Conservation (phyloP, 192 early-diverging fungal genomes). For the Coemansia umbellata region DNA sequence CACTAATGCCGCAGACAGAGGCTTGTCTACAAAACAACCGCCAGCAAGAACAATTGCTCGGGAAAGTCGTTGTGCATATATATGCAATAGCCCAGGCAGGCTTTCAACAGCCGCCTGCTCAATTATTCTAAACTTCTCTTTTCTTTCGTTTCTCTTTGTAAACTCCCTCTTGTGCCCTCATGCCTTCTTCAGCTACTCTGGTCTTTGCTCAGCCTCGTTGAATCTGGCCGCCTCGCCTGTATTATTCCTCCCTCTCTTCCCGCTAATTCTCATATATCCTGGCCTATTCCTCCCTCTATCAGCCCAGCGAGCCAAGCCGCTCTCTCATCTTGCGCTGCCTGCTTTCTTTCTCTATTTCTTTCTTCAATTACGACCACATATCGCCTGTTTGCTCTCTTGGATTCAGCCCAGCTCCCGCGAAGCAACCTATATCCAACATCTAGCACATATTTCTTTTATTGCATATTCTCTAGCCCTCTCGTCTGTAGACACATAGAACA, state of each 20-base stretch:
- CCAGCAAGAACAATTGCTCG: background rate
- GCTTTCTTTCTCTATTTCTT: background rate
- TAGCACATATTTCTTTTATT: no score
- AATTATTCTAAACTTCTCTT: background rate
- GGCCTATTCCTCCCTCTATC: background rate
- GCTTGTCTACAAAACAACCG: background rate
- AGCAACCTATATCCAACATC: no score
- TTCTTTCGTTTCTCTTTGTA: slow-evolving; percentile 11
- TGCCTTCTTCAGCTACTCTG: slow-evolving; percentile 4
- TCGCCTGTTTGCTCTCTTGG: slow-evolving; percentile 1
- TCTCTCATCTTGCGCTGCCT: background rate
- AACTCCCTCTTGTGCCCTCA: slow-evolving; percentile 2
- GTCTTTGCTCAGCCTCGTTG: slow-evolving; percentile 36
- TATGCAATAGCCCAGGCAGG: background rate
- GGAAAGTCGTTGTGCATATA: background rate
- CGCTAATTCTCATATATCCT: background rate
- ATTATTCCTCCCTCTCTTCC: slow-evolving; percentile 1
- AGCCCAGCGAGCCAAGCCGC: no score
- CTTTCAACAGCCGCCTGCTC: slow-evolving; percentile 13
- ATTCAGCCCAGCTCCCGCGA: slow-evolving; percentile 1
- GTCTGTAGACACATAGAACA: no score
- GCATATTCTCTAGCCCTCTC: no score
- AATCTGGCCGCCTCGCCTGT: slow-evolving; percentile 4
- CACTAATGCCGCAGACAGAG: background rate
- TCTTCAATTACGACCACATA: background rate